These are phyloP conservation scores for Aphanomyces cochlioides DNA, from an alignment of 352 stramenopile genomes.

Conservation along the genomic window DNA sequence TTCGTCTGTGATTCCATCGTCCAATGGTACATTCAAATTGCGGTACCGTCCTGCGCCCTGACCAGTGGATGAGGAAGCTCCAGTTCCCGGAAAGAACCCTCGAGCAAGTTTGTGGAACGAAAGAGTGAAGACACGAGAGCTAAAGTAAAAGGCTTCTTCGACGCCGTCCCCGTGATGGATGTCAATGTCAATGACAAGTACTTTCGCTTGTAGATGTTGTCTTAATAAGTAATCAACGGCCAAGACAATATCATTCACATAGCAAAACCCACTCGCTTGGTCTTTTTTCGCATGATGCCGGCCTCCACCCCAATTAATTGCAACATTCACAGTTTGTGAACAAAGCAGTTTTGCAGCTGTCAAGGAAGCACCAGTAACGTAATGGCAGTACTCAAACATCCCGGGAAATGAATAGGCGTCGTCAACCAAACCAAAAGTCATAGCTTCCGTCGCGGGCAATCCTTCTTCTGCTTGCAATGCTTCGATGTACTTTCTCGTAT, in stretches of 20 bases:
- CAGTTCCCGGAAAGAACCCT: slow-evolving; percentile 53
- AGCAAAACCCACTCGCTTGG: slow-evolving; percentile 66
- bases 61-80: slow-evolving; percentile 34
- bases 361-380: slow-evolving; percentile 52
- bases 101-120: slow-evolving; percentile 52
- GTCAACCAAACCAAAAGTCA: slow-evolving; percentile 57
- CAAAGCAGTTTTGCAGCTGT: slow-evolving; percentile 53
- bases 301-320: slow-evolving; percentile 55
- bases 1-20: slow-evolving; percentile 48
- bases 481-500: slow-evolving; percentile 43
- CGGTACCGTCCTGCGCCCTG: slow-evolving; percentile 38
- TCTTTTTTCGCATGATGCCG: slow-evolving; percentile 56
- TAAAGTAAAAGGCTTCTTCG: slow-evolving; percentile 58
- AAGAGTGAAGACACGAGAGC: slow-evolving; percentile 43
- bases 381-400: slow-evolving; percentile 58
- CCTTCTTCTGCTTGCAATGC: slow-evolving; percentile 25
- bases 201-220: slow-evolving; percentile 14
- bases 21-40: slow-evolving; percentile 64
- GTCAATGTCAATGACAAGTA: slow-evolving; percentile 58
- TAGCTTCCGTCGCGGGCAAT: slow-evolving; percentile 7
- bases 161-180: slow-evolving; percentile 60
- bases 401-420: slow-evolving; percentile 51
- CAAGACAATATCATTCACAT: slow-evolving; percentile 70
- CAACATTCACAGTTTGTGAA: slow-evolving; percentile 21
- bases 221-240: slow-evolving; percentile 38